phyloP scores from a whole-genome alignment of 2,329 filamentous ascomycete genomes.

The Amylocarpus encephaloides region DNA sequence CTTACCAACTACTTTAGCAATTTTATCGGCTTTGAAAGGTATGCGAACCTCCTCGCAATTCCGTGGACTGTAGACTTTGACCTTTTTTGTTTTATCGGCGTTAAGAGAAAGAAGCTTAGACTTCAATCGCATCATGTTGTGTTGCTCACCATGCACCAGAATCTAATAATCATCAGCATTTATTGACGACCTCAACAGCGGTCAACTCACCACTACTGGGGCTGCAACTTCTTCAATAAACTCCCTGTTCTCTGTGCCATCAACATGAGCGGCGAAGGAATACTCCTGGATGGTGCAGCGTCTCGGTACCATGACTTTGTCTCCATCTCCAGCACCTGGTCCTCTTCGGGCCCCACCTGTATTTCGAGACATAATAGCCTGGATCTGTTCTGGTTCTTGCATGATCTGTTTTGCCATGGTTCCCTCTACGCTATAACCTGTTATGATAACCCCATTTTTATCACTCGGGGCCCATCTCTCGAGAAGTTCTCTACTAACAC shows the following conservation, averaged over 20 bases:
- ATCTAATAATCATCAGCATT: conserved; percentile 51
- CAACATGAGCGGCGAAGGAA: conserved; percentile 94
- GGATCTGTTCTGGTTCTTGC: conserved; percentile 90
- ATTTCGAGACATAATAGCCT: conserved; percentile 80
- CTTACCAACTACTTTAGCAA: conserved; percentile 92
- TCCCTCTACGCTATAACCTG: conserved; percentile 95
- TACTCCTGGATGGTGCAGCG: conserved; percentile 91
- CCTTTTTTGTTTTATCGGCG: conserved; percentile 66
- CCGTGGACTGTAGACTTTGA: conserved; percentile 87
- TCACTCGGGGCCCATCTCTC: conserved; percentile 95
- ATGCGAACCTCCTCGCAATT: conserved; percentile 95
- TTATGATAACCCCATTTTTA: conserved; percentile 97
- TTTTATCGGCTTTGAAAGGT: conserved; percentile 91
- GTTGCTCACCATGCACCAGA: conserved; percentile 91
- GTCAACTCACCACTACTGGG: conserved; percentile 77
- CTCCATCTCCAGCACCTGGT: conserved; percentile 56
- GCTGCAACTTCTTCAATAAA: conserved; percentile 94
- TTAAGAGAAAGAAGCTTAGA: conserved; percentile 93
- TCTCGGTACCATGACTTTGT: conserved; percentile 85
- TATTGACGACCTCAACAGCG: background rate
- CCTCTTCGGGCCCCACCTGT: conserved; percentile 56
- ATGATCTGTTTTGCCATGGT: conserved; percentile 97
- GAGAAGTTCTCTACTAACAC: conserved; percentile 84
- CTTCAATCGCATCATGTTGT: conserved; percentile 96
- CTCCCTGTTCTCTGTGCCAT: conserved; percentile 89